phyloP scores from a whole-genome alignment of 495 filamentous ascomycete genomes.

The Hypoxylon rickii region DNA sequence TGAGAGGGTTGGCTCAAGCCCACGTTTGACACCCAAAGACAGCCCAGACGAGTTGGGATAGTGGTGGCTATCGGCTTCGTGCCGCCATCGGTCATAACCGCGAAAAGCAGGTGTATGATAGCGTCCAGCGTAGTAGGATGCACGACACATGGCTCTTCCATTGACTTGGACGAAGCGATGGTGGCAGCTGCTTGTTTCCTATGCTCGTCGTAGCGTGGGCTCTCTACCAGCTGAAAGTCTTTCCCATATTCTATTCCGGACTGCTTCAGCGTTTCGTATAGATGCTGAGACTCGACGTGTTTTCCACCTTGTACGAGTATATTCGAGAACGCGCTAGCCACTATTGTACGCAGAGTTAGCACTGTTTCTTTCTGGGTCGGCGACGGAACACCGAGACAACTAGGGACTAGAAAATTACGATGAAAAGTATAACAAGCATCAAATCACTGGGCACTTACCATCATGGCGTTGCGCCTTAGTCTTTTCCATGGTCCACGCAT shows the following conservation, averaged over 20 bases:
- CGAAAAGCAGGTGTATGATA: constrained; percentile 12
- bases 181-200: constrained; percentile 5
- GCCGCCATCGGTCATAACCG: constrained; percentile 12
- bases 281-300: not conserved
- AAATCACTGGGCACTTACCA: too few species aligned
- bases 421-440: too few species aligned
- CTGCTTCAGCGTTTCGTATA: constrained; percentile 26
- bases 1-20: not conserved
- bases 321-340: not conserved
- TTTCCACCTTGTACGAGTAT: not conserved
- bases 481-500: not conserved
- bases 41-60: constrained; percentile 7
- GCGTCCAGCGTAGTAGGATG: constrained; percentile 43
- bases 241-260: constrained; percentile 6
- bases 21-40: constrained; percentile 13
- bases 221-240: constrained; percentile 23
- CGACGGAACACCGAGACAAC: too few species aligned
- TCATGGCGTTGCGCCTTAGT: too few species aligned
- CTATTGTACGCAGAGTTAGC: too few species aligned
- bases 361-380: too few species aligned
- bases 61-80: constrained; percentile 10
- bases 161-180: not conserved
- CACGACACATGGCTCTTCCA: constrained; percentile 35
- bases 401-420: too few species aligned
- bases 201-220: constrained; percentile 26